Evolutionary conservation across 2,329 filamentous ascomycete species (phyloP), one percentile per base, ranked within the genome.

Genomic region (Fusarium sp.): DNA sequence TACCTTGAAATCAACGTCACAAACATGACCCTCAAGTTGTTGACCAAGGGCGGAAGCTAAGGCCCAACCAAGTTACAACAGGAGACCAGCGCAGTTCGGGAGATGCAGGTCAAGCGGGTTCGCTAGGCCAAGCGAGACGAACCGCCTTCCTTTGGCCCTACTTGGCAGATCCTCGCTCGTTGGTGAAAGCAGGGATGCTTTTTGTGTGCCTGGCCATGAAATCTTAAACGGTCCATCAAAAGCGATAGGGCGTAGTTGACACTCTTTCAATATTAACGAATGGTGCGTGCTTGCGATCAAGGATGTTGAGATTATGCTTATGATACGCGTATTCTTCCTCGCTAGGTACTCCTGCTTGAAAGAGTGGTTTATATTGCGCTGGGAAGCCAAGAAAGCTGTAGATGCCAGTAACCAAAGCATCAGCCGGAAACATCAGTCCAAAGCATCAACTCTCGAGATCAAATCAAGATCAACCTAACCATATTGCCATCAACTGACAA

Each of bases 101-200:
- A 72, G 57, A 75, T 66, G 72, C 63, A 70, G 41, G 53, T 53
- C 59, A 53, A 62, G 69, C 74, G 70, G 72, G 41, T 60, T 72
- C 32, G 45, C 62, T 27, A 64, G 45, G 58, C 20, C 54, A 66
- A 66, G 47, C 63, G 62, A 66, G 62, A 62, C 59, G 60, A 72
- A 70, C 67, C 68, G 43, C 25, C 54, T 25, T 58, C 49, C n/a
- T 61, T 43, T 13, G 43, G 57, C 44, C 32, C 45, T 45, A 54
- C 51, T 55, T 55, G 51, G 68, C 41, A 64, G 46, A 69, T 45
- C 56, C 58, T 60, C 56, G 58, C 46, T 60, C 48, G 45, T 62
- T 58, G 29, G 54, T 49, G 30, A 24, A 44, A 27, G 34, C 67
- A 74, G 60, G 70, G 72, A 46, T 74, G 29, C 20, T 57, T 34